Conservation (phyloP, 2,329 filamentous ascomycete species). For the Calonectria pseudoturangicola region DNA sequence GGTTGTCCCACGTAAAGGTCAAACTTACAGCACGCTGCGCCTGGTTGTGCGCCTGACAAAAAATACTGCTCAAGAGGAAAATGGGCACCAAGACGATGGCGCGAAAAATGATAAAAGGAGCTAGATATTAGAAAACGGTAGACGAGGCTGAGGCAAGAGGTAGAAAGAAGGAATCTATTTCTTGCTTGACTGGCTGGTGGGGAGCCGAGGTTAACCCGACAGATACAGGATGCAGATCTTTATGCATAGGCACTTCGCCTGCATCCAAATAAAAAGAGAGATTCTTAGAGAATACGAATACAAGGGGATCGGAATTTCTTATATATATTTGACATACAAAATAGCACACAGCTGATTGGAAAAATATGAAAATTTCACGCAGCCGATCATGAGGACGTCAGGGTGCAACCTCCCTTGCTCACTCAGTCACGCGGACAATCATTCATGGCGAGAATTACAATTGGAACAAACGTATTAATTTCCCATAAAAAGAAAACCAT, state of each 20-base stretch:
- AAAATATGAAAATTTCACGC: neutral
- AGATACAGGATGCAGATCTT: constrained; percentile 6
- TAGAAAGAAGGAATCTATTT: constrained; percentile 29
- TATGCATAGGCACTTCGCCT: constrained; percentile 2
- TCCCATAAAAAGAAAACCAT: constrained; percentile 37
- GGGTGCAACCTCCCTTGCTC: neutral
- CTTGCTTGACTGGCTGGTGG: constrained; percentile 33
- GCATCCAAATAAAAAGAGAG: neutral
- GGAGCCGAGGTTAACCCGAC: constrained; percentile 51
- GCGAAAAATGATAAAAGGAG: constrained; percentile 14
- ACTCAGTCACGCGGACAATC: neutral
- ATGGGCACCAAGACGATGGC: constrained; percentile 18
- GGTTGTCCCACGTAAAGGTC: neutral
- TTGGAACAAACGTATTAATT: neutral
- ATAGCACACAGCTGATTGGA: neutral
- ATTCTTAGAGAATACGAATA: no score
- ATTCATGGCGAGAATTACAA: neutral
- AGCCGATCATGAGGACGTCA: neutral
- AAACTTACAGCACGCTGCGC: constrained; percentile 28
- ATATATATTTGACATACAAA: no score
- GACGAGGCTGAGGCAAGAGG: constrained; percentile 31
- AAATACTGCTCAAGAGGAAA: neutral
- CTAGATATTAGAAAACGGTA: constrained; percentile 4
- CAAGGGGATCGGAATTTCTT: no score
- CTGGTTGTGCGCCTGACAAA: constrained; percentile 1